Evolutionary conservation across 2,329 filamentous ascomycete species (phyloP).

Genomic region (Knufia fluminis): DNA sequence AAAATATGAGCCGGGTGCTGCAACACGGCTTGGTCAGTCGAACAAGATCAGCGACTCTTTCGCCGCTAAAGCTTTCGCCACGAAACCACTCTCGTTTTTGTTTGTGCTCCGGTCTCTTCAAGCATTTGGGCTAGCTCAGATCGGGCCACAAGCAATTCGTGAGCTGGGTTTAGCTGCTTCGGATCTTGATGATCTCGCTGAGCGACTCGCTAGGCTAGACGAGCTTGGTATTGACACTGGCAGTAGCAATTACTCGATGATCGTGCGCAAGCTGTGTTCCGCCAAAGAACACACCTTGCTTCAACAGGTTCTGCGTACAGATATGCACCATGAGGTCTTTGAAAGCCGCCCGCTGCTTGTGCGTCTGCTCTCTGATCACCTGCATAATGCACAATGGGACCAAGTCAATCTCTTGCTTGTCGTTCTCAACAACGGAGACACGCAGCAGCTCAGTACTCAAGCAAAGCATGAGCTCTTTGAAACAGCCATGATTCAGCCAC

Average conservation of each 20-base stretch:
- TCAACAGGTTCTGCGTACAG: slow-evolving; percentile 45
- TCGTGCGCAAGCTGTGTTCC: slow-evolving; percentile 55
- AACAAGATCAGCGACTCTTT: slow-evolving; percentile 54
- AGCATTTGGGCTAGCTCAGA: slow-evolving; percentile 59
- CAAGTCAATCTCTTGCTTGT: slow-evolving; percentile 49
- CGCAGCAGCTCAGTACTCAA: neutral
- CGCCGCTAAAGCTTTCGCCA: slow-evolving; percentile 74
- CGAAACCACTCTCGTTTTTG: slow-evolving; percentile 62
- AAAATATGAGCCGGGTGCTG: slow-evolving; percentile 19
- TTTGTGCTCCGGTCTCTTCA: slow-evolving; percentile 60
- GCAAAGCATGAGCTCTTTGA: slow-evolving; percentile 20
- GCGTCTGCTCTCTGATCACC: slow-evolving; percentile 44
- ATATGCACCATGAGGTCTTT: slow-evolving; percentile 57
- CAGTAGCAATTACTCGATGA: slow-evolving; percentile 54
- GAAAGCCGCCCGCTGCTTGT: slow-evolving; percentile 49
- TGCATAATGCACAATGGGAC: slow-evolving; percentile 41
- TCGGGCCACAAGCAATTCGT: slow-evolving; percentile 69
- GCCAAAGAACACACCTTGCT: slow-evolving; percentile 47
- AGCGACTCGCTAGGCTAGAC: slow-evolving; percentile 53
- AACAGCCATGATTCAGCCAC: slow-evolving; percentile 26
- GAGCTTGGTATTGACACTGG: slow-evolving; percentile 54
- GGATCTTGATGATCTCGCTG: slow-evolving; percentile 46
- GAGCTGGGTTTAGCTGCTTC: slow-evolving; percentile 62
- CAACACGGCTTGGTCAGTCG: slow-evolving; percentile 9
- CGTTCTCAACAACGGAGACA: slow-evolving; percentile 34